Evolutionary conservation across 306 rosid species (phyloP).

Genomic region (Citrullus colocynthis): DNA sequence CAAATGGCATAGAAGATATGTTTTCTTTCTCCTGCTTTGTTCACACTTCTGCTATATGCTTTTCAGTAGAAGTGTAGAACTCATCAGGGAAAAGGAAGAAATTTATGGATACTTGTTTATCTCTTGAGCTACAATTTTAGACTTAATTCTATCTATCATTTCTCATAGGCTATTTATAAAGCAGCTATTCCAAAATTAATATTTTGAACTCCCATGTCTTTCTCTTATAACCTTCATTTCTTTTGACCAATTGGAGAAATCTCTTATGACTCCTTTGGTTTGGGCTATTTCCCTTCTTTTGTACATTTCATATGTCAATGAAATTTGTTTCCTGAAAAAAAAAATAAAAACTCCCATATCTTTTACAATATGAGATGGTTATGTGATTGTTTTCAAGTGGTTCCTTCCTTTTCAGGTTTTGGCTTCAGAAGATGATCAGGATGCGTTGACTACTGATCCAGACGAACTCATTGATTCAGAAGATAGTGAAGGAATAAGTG

Average conservation of each 20-base stretch:
- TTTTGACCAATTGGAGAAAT: too few species aligned
- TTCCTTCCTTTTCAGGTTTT: constrained; percentile 46
- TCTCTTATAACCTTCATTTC: too few species aligned
- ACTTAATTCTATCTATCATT: not conserved
- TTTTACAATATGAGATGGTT: constrained; percentile 9
- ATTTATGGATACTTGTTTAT: not conserved
- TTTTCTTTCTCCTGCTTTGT: not conserved
- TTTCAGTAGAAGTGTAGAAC: not conserved
- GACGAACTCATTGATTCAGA: constrained; percentile 91
- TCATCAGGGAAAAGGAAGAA: not conserved
- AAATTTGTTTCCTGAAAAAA: too few species aligned
- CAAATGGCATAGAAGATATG: not conserved
- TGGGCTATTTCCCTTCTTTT: too few species aligned
- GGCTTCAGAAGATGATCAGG: constrained; percentile 94
- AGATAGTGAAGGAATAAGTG: constrained; percentile 93
- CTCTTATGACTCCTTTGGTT: too few species aligned
- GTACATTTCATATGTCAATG: too few species aligned
- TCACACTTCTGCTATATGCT: not conserved
- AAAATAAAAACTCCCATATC: not conserved
- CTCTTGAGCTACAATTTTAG: not conserved
- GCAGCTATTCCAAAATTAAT: not conserved
- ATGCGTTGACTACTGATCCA: constrained; percentile 97
- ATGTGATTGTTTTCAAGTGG: constrained; percentile 13
- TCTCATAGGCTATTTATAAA: not conserved
- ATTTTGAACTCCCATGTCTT: not conserved